Conservation (phyloP, 371 early-diverging fungal genomes). For the Actinomucor elegans region DNA sequence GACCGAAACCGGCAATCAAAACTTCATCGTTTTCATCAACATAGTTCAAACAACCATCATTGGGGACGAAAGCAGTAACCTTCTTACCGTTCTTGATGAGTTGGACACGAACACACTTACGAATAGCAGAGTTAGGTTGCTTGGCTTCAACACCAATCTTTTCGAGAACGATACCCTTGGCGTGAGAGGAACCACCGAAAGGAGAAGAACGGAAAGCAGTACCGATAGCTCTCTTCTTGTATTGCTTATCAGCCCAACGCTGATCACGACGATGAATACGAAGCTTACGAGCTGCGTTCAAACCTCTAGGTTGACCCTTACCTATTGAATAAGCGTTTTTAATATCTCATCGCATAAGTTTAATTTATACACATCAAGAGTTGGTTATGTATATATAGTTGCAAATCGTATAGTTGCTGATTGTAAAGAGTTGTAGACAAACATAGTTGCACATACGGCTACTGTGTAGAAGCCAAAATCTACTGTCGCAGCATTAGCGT, state of each 20-base stretch:
- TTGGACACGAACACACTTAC: slow-evolving; percentile 99
- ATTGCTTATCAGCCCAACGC: slow-evolving; percentile 99
- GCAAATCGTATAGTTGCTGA: too few relatives aligned
- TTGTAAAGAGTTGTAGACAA: too few relatives aligned
- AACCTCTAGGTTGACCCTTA: slow-evolving; percentile 96
- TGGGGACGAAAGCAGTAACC: slow-evolving; percentile 99
- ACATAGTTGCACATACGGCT: too few relatives aligned
- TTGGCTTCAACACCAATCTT: slow-evolving; percentile 99
- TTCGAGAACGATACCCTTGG: slow-evolving; percentile 99
- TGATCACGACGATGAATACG: slow-evolving; percentile 96
- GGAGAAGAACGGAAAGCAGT: slow-evolving; percentile 97
- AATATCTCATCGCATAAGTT: neutral
- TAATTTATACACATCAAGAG: too few relatives aligned
- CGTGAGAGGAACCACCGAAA: slow-evolving; percentile 99
- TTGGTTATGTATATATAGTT: too few relatives aligned
- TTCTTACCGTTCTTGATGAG: slow-evolving; percentile 99
- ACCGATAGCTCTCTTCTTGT: slow-evolving; percentile 98
- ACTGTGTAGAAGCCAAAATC: too few relatives aligned
- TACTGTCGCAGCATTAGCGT: too few relatives aligned
- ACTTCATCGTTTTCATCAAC: slow-evolving; percentile 99
- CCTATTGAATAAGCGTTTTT: slow-evolving; percentile 40
- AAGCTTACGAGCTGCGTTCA: slow-evolving; percentile 98
- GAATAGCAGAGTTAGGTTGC: slow-evolving; percentile 99
- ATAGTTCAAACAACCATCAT: slow-evolving; percentile 99
- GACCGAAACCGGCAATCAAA: slow-evolving; percentile 96